Evolutionary conservation across 176 grass and related monocot genomes (phyloP), one percentile per base, ranked within the genome.

Genomic region (Eremochloa ophiuroides): DNA sequence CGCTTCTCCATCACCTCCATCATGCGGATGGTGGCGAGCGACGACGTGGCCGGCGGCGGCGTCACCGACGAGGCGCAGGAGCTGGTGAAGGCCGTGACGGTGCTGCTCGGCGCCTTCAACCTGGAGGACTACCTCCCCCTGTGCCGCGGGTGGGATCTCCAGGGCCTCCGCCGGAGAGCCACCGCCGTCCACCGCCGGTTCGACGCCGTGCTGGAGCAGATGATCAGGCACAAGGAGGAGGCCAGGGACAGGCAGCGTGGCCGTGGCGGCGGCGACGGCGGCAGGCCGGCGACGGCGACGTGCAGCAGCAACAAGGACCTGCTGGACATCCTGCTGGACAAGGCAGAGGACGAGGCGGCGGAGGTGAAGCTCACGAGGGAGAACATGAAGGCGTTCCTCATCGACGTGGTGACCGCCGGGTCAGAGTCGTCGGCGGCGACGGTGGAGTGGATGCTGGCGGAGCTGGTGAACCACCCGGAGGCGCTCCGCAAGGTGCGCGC

Each of bases 371-470:
- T 95, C 33, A 92, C 72, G 64, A 87, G 93, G 73, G 79, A 85
- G 2, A 89, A 95, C 78, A 92, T 95, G 44, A 95, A 95, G 35
- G 93, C 84, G n/a, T 95, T 95, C 80, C 66, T 95, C 82, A 63
- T 87, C 56, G 93, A 95, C 74, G 81, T 95, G 26, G 88, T 92
- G 25, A 84, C 76, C 0, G 93, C 90, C 0, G 93, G 93, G 7
- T 88, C 90, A 0, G 87, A 89, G 75, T 86, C 93, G 7, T 88
- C 90, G 26, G 87, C 90, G 12, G 75, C 78, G 1, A 92, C 86
- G 65, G 80, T 92, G 10, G 93, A 93, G 82, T 97, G 93, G 93
- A 89, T 89, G 55, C 34, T 93, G 50, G 85, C 88, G 16, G 93
- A 97, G 85, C 85, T 97, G 51, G 79, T 97, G 46, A 93, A 85